Base-by-base conservation (phyloP, 768 basidiomycete genomes). In the Boletus eberwhitei region DNA sequence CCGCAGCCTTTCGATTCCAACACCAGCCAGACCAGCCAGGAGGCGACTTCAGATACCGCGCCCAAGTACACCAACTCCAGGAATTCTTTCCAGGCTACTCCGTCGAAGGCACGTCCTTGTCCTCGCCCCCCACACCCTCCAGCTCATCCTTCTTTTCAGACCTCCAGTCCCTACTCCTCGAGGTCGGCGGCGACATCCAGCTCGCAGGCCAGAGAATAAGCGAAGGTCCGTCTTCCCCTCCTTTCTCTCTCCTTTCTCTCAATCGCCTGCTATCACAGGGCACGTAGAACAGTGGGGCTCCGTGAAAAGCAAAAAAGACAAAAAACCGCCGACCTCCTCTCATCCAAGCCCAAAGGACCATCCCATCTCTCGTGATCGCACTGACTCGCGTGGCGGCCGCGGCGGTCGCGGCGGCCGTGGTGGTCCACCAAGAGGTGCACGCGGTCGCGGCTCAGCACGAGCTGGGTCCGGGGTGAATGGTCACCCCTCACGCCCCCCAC, bases 241-340 rank as follows among this genome's bases (percentile, higher is more conserved):
- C 37, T 37, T 19, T 22, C 4, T n/a, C 48, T 36, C 37, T 14
- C 31, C 41, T 19, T 5, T 21, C 35, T 36, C 57, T 69, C 48
- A 64, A 34, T 35, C 53, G 48, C 53, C 40, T 51, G 35, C 24
- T 54, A 34, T 52, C 47, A 48, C 67, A 93, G 90, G 90, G 64
- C 77, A 78, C 60, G 87, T 79, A 44, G 83, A 85, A 68, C 88
- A 86, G 65, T 93, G 90, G 90, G 90, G 82, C 48, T 83, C 88
- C 51, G 90, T 91, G 53, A 83, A 83, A 58, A 86, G 83, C 71
- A 93, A 91, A 82, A 93, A 90, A 77, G 89, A 93, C 71, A 91
- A 92, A 79, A 92, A 90, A 73, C 41, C 59, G 0, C 62, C 79
- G 13, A 47, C 75, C 19, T 40, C 77, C 31, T 48, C 73, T 37